phyloP scores from a whole-genome alignment of 768 basidiomycete genomes.

The Podaxis mareebaensis region DNA sequence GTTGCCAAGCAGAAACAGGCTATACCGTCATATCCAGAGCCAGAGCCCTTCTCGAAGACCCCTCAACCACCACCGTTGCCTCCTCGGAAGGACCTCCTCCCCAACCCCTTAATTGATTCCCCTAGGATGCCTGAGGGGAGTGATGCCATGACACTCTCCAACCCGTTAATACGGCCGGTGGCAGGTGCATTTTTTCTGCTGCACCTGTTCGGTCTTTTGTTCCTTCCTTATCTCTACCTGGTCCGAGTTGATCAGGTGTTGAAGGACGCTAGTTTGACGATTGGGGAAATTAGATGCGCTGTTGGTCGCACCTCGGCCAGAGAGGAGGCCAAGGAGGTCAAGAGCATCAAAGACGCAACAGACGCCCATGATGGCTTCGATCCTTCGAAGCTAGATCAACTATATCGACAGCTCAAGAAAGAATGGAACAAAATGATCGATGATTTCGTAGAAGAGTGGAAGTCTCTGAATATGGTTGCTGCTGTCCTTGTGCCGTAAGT shows the following conservation, averaged over 20 bases:
- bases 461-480: neutral
- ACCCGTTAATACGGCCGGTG: too few relatives aligned
- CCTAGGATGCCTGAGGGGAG: too few relatives aligned
- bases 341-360: neutral
- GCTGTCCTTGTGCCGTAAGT: constrained; percentile 2
- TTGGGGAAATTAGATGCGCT: neutral
- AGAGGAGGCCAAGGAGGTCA: neutral
- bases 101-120: too few relatives aligned
- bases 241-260: neutral
- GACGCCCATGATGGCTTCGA: neutral
- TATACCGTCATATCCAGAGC: too few relatives aligned
- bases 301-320: neutral
- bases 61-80: too few relatives aligned
- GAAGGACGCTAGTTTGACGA: neutral
- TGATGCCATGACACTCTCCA: too few relatives aligned
- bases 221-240: constrained; percentile 5
- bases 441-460: neutral
- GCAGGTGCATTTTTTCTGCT: too few relatives aligned
- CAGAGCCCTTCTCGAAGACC: too few relatives aligned
- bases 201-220: neutral
- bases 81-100: too few relatives aligned
- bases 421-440: neutral
- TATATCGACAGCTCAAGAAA: neutral
- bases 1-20: too few relatives aligned
- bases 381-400: neutral